Base-by-base conservation (phyloP, 2,329 filamentous ascomycete species). In the Chrysoporthe cubensis region DNA sequence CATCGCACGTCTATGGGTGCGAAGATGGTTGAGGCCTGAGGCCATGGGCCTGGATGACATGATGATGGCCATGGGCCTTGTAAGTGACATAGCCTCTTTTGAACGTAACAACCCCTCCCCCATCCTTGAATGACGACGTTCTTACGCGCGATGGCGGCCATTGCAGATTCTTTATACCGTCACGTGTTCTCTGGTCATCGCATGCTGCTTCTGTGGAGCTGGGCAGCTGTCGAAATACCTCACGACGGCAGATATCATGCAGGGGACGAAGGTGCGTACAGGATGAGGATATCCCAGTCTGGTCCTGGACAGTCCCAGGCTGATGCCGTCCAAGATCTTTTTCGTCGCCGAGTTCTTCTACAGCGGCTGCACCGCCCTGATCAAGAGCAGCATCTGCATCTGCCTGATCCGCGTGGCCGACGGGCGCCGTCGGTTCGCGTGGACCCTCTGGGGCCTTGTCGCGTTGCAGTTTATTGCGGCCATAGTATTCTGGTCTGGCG, bases 341-440 rank as follows among this genome's bases (percentile, higher is more conserved):
- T 76, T 79, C 57, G 78, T 78, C 32, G 78, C 78, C 50, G 78
- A 80, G 65, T 76, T 78, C 64, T 78, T 80, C 66, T 80, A 80
- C 60, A 76, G 76, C n/a, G 75, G 71, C 34, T 73, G 73, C 62
- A 75, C 75, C 1, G 71, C 72, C 2, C 71, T 71, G 26, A 74
- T 77, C 69, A 76, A 76, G 46, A 71, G 72, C 63, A 76, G 74
- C 64, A 75, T 76, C 61, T 75, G 75, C 52, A 62, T 76, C 40
- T 74, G 74, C 26, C 71, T 76, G 6, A 72, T 76, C n/a, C 75
- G 75, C 37, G 75, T 77, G 60, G 75, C 75, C n/a, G 74, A 73
- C 56, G 57, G 73, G 2, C 74, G 75, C 42, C 73, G 74, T 42
- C 65, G 70, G 26, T 77, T 74, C 69, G 67, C 71, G 2, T 76